Percentiles rank a stretch among this genome's conserved stretches.
These are phyloP conservation scores for Xylariaceae sp. DNA, from an alignment of 2,329 filamentous ascomycete genomes.

Conservation along the genomic window DNA sequence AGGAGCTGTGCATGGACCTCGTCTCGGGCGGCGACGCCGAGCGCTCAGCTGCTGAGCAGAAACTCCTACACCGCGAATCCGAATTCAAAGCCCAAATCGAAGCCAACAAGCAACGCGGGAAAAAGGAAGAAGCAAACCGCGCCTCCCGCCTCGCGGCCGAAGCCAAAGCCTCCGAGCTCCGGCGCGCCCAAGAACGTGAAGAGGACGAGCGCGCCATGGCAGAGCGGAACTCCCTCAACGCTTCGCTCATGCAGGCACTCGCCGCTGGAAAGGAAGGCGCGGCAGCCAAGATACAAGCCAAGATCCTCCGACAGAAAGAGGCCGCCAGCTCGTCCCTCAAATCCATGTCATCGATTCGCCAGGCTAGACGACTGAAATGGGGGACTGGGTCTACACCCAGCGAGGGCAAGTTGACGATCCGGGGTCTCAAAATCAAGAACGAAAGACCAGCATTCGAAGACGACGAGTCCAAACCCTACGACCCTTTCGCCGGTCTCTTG, in stretches of 20 bases:
- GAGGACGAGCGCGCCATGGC: slow-evolving; percentile 69
- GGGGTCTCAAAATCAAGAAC: slow-evolving; percentile 69
- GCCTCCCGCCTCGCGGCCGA: slow-evolving; percentile 59
- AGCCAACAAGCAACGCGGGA: slow-evolving; percentile 52
- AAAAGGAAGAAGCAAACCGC: slow-evolving; percentile 52
- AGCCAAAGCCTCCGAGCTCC: slow-evolving; percentile 60
- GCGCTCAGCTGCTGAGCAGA: slow-evolving; percentile 42
- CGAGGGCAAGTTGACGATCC: slow-evolving; percentile 58
- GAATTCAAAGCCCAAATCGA: slow-evolving; percentile 68
- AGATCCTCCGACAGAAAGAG: slow-evolving; percentile 70
- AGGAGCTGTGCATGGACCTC: slow-evolving; percentile 85
- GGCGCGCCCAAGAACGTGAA: slow-evolving; percentile 58
- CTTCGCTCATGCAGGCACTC: slow-evolving; percentile 67
- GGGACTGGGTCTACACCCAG: slow-evolving; percentile 30
- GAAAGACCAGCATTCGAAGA: slow-evolving; percentile 46
- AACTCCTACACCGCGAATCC: slow-evolving; percentile 61
- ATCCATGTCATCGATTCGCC: slow-evolving; percentile 36
- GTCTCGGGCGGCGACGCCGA: slow-evolving; percentile 67
- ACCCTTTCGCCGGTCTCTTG: slow-evolving; percentile 75
- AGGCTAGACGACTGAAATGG: slow-evolving; percentile 18
- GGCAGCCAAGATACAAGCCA: slow-evolving; percentile 54
- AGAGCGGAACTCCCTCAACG: slow-evolving; percentile 58
- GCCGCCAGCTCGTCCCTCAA: slow-evolving; percentile 48
- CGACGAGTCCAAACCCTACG: slow-evolving; percentile 71
- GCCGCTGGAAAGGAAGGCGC: slow-evolving; percentile 57